Evolutionary conservation across 2,329 filamentous ascomycete species (phyloP).

Genomic region (Chrysoporthe deuterocubensis): DNA sequence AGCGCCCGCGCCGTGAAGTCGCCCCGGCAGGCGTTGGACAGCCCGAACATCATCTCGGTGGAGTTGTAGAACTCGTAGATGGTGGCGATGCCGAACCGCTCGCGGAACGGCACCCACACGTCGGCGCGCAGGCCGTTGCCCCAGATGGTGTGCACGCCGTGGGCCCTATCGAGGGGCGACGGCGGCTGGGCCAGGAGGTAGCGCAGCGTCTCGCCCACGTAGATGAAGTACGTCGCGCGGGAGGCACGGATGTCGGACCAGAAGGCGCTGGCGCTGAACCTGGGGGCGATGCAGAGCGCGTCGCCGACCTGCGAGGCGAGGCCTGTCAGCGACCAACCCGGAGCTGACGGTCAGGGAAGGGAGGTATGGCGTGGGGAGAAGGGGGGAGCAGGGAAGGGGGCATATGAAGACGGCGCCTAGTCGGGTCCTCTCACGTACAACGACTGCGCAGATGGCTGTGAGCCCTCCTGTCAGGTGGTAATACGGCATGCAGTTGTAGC

Average conservation of each 20-base stretch:
- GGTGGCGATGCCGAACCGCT: slow-evolving; percentile 64
- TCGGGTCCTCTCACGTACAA: slow-evolving; percentile 43
- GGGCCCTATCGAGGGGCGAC: slow-evolving; percentile 62
- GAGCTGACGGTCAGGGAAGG: background rate
- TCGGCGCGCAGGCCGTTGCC: slow-evolving; percentile 72
- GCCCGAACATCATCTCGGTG: slow-evolving; percentile 69
- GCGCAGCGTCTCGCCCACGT: slow-evolving; percentile 77
- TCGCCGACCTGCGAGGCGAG: slow-evolving; percentile 41
- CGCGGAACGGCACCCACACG: slow-evolving; percentile 67
- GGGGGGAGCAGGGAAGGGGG: too few species aligned
- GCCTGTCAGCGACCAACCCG: slow-evolving; percentile 36
- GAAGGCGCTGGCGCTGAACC: slow-evolving; percentile 72
- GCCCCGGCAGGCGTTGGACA: slow-evolving; percentile 64
- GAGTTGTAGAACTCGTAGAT: slow-evolving; percentile 79
- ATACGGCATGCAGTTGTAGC: slow-evolving; percentile 77
- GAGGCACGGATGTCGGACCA: slow-evolving; percentile 74
- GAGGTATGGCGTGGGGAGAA: background rate
- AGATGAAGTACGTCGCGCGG: slow-evolving; percentile 71
- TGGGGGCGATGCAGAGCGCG: slow-evolving; percentile 65
- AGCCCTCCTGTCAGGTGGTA: slow-evolving; percentile 78
- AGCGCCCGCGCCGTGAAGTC: slow-evolving; percentile 68
- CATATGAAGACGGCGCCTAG: background rate
- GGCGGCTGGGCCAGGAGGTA: slow-evolving; percentile 73
- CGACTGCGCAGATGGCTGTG: slow-evolving; percentile 57
- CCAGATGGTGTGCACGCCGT: slow-evolving; percentile 63